Evolutionary conservation across 306 rosid genomes (phyloP).

Genomic region (Prosopis cineraria): DNA sequence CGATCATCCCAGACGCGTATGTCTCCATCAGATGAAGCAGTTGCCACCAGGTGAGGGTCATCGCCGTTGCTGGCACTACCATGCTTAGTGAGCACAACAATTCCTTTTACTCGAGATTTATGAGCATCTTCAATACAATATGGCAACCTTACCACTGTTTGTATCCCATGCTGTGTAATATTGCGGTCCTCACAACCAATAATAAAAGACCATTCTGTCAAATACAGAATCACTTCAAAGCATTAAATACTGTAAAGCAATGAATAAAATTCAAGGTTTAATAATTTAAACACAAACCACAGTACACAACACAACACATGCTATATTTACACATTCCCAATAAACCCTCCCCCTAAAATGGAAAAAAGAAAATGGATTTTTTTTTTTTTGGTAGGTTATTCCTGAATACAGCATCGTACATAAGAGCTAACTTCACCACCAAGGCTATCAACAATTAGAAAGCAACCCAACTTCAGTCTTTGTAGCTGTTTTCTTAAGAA

Average conservation of each 20-base stretch:
- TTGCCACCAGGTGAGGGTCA: constrained; percentile 72
- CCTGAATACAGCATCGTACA: background rate
- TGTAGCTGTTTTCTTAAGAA: background rate
- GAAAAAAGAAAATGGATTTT: too few species aligned
- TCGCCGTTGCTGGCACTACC: constrained; percentile 51
- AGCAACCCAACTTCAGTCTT: background rate
- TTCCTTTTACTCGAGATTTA: constrained; percentile 77
- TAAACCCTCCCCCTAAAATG: background rate
- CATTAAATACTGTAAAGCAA: background rate
- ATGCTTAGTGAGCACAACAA: constrained; percentile 57
- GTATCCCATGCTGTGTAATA: constrained; percentile 86
- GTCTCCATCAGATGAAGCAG: constrained; percentile 89
- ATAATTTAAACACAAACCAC: background rate
- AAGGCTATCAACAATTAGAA: background rate
- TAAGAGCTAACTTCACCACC: background rate
- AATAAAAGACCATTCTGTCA: constrained; percentile 75
- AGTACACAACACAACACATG: background rate
- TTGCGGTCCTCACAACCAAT: constrained; percentile 83
- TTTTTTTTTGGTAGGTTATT: background rate
- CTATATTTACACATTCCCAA: background rate
- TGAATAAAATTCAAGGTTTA: background rate
- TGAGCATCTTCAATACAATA: constrained; percentile 80
- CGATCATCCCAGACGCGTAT: constrained; percentile 96
- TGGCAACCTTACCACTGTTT: constrained; percentile 78
- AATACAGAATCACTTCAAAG: constrained; percentile 21